Evolutionary conservation across 2,329 filamentous ascomycete species (phyloP), one percentile per base, ranked within the genome.

Genomic region (Aureobasidium sp.): DNA sequence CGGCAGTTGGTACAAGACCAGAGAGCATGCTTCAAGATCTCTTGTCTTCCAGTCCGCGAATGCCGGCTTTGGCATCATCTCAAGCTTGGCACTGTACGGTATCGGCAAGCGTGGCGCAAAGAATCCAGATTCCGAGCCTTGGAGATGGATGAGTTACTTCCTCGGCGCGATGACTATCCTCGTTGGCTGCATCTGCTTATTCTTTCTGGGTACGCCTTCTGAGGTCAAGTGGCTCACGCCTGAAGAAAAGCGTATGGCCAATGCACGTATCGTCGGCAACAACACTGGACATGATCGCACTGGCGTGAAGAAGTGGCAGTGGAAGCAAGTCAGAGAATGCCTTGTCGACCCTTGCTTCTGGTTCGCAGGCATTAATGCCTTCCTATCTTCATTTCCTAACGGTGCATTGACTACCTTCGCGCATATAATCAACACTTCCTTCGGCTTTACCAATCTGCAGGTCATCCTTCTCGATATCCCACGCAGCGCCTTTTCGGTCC

Each of bases 1-100:
- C 39, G 70, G 71, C 0, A 69, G 66, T 5, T 75, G 72, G 73
- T 74, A 75, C 44, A 66, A 67, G 2, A 68, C 68, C 0, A 68
- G 73, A 27, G 73, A 74, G 53, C 73, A 75, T 54, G 66, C 71
- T 2, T 67, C 69, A 9, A 68, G 73, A 8, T 67, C 72, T 2
- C 67, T 75, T 0, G 71, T 75, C 64, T 75, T 72, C 68, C 71
- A 73, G 49, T 71, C 70, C 10, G 71, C 73, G 30, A 73, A 74
- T 36, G 72, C 72, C 1, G 71, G 71, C 45, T 73, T 74, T 39
- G 67, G 68, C 16, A 69, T 70, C 61, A 69, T 70, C 29, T 64
- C 66, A 8, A 65, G 63, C 32, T 60, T 69, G 15, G 62, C 62
- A 15, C 66, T 69, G 64, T 70, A 70, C 25, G 68, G 68, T 10